Evolutionary conservation across 441 rosid species (phyloP).

Genomic region (Pelargonium cotyledonis): DNA sequence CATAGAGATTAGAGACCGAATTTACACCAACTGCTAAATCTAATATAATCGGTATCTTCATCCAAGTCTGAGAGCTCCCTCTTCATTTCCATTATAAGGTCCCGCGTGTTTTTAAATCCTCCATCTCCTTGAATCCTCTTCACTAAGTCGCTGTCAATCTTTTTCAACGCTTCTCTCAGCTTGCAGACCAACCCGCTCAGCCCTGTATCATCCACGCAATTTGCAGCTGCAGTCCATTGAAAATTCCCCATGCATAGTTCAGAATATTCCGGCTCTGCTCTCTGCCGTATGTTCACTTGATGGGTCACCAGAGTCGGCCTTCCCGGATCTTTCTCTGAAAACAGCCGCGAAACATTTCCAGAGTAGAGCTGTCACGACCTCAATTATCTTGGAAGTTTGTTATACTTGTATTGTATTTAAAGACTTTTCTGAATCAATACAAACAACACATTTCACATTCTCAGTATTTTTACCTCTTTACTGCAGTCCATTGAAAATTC

Average conservation of each 20-base stretch:
- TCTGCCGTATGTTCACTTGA: slow-evolving; percentile 31
- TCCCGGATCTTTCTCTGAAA: too few species aligned
- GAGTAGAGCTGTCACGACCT: too few species aligned
- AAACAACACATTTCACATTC: too few species aligned
- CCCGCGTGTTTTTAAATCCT: slow-evolving; percentile 15
- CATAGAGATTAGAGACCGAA: slow-evolving; percentile 23
- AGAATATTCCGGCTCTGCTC: slow-evolving; percentile 18
- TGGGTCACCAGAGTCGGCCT: slow-evolving; percentile 23
- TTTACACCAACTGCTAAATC: not conserved
- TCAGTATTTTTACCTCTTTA: too few species aligned
- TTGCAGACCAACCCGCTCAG: slow-evolving; percentile 14
- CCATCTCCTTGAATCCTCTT: slow-evolving; percentile 21
- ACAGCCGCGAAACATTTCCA: too few species aligned
- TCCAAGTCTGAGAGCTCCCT: not conserved
- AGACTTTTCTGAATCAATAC: too few species aligned
- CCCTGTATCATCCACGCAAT: slow-evolving; percentile 9
- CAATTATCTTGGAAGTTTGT: too few species aligned
- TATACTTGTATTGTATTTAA: too few species aligned
- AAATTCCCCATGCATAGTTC: slow-evolving; percentile 32
- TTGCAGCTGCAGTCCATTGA: slow-evolving; percentile 26
- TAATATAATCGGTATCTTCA: not conserved
- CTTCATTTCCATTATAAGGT: slow-evolving; percentile 13
- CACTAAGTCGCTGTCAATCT: slow-evolving; percentile 23
- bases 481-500: slow-evolving; percentile 33
- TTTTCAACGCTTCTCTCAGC: slow-evolving; percentile 20